phyloP scores from a whole-genome alignment of 2,329 filamentous ascomycete species.

The Colletotrichum brevisporum region DNA sequence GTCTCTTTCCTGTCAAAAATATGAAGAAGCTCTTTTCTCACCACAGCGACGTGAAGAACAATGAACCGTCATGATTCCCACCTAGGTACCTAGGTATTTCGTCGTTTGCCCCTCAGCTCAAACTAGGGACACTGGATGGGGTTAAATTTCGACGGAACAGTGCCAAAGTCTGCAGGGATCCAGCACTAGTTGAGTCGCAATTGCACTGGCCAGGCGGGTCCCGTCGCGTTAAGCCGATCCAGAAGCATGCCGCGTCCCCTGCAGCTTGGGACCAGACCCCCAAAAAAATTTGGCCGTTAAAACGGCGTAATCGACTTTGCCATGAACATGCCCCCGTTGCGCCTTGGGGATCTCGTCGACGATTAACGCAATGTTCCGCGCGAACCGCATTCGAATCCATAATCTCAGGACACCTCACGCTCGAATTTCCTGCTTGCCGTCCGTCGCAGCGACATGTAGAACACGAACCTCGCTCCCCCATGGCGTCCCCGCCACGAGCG shows the following conservation, averaged over 20 bases:
- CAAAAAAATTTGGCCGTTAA: slow-evolving; percentile 10
- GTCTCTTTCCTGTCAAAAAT: neutral
- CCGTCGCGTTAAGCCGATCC: slow-evolving; percentile 17
- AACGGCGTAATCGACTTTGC: neutral
- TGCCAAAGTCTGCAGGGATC: slow-evolving; percentile 6
- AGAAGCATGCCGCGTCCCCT: slow-evolving; percentile 10
- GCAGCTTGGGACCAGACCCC: neutral
- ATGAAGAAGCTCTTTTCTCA: too few relatives aligned
- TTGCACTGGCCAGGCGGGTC: slow-evolving; percentile 13
- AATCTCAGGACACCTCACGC: slow-evolving; percentile 47
- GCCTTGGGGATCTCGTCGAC: slow-evolving; percentile 16
- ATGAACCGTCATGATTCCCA: too few relatives aligned
- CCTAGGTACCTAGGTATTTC: too few relatives aligned
- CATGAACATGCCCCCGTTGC: slow-evolving; percentile 17
- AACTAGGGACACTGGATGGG: neutral
- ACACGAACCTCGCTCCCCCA: slow-evolving; percentile 1
- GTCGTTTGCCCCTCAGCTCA: too few relatives aligned
- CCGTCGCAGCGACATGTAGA: slow-evolving; percentile 21
- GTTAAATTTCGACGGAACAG: neutral
- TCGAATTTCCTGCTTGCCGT: slow-evolving; percentile 46
- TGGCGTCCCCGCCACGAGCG: slow-evolving; percentile 7
- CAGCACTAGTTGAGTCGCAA: neutral
- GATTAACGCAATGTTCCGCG: slow-evolving; percentile 51
- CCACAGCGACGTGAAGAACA: too few relatives aligned
- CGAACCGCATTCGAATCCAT: slow-evolving; percentile 46